A percentile compares a stretch with the other conserved stretches of the same genome.
Conservation (phyloP, 108 stramenopile genomes). For the Parietichytrium sp. region DNA sequence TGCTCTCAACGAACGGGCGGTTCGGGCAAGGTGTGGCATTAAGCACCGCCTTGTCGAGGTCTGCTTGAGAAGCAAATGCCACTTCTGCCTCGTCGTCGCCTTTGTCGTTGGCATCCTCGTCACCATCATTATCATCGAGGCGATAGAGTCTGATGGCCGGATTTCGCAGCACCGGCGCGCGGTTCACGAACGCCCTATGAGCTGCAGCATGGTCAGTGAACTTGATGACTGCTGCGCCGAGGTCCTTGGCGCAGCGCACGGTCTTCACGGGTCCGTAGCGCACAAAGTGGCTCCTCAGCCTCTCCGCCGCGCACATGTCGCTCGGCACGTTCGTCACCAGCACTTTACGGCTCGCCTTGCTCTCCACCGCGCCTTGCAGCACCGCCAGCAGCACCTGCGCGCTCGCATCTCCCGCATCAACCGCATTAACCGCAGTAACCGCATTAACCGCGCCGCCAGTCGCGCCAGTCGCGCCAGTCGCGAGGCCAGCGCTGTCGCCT, state of each 20-base stretch:
- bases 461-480: not conserved
- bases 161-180: constrained; percentile 1
- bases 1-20: too few species aligned
- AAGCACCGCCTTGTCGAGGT: too few species aligned
- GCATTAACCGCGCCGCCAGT: not conserved
- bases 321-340: not conserved
- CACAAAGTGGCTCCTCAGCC: not conserved
- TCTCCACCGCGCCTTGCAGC: not conserved
- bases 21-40: too few species aligned
- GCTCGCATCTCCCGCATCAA: not conserved
- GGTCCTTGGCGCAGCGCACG: not conserved
- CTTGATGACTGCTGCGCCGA: not conserved
- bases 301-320: not conserved
- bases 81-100: too few species aligned
- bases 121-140: not conserved
- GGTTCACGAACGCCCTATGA: not conserved
- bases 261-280: not conserved
- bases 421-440: not conserved
- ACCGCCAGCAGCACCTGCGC: not conserved
- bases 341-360: not conserved
- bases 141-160: not conserved
- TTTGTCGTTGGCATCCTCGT: too few species aligned
- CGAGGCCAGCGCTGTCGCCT: not conserved
- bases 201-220: not conserved
- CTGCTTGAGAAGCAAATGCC: too few species aligned